Conservation (phyloP, 148 eudicot species). For the Tetragonia tetragonoides region DNA sequence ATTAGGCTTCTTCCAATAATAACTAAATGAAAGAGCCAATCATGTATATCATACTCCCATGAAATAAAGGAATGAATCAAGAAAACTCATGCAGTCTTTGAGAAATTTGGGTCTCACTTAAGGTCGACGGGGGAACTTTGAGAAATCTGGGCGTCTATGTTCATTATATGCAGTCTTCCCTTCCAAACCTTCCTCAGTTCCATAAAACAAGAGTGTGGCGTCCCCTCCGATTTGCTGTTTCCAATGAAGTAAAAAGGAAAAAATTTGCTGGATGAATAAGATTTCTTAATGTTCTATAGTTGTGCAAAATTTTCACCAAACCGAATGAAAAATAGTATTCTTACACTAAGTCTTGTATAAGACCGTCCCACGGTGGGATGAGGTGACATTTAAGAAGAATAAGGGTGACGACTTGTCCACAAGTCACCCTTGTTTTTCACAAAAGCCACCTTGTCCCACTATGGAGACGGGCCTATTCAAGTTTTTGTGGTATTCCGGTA, state of each 20-base stretch:
- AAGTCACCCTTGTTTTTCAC: no score
- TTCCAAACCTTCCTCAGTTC: conserved; percentile 86
- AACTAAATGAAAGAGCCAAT: no score
- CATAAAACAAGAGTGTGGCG: conserved; percentile 79
- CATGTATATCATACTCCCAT: no score
- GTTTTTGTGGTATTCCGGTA: no score
- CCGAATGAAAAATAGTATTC: not conserved
- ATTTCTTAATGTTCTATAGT: not conserved
- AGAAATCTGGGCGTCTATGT: conserved; percentile 69
- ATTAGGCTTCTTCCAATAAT: no score
- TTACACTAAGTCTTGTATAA: no score
- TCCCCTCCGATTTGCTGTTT: conserved; percentile 76
- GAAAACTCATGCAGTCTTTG: not conserved
- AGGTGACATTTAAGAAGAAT: no score
- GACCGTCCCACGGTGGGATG: no score
- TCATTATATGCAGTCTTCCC: conserved; percentile 81
- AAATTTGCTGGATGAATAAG: not conserved
- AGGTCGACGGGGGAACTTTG: conserved; percentile 76
- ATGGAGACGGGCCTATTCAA: no score
- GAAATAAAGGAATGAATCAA: no score
- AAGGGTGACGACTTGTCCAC: no score
- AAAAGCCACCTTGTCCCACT: no score
- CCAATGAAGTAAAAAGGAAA: not conserved
- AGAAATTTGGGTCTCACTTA: conserved; percentile 29
- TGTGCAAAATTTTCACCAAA: not conserved